phyloP scores from a whole-genome alignment of 805 yeast species.

The Cyberlindnera americana region DNA sequence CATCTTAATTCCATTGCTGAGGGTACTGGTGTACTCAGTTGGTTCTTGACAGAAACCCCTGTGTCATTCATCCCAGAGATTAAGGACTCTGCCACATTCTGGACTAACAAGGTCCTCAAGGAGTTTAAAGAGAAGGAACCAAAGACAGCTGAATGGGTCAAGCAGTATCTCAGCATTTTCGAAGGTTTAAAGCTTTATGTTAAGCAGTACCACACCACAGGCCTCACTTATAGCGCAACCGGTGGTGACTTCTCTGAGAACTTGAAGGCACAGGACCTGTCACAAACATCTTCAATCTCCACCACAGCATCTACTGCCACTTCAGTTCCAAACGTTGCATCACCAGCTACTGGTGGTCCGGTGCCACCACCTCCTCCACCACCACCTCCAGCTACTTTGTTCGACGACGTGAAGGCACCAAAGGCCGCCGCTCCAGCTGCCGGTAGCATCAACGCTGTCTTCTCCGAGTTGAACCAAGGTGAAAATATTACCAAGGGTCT shows the following conservation, averaged over 20 bases:
- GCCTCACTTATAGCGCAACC: constrained; percentile 72
- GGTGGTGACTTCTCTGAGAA: constrained; percentile 58
- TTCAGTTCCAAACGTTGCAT: constrained; percentile 76
- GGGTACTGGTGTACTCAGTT: constrained; percentile 85
- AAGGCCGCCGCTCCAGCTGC: constrained; percentile 26
- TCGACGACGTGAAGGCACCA: constrained; percentile 35
- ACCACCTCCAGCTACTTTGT: constrained; percentile 86
- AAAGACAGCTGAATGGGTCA: constrained; percentile 79
- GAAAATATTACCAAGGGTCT: constrained; percentile 77
- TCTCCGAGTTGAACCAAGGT: constrained; percentile 87
- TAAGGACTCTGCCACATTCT: constrained; percentile 89
- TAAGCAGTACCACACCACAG: constrained; percentile 75
- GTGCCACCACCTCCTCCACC: constrained; percentile 78
- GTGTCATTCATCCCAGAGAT: constrained; percentile 73
- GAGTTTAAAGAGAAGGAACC: constrained; percentile 73
- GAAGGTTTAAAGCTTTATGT: constrained; percentile 70
- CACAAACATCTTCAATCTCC: constrained; percentile 37
- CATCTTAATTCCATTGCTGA: constrained; percentile 83
- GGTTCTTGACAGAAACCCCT: constrained; percentile 81
- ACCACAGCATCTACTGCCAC: constrained; percentile 84
- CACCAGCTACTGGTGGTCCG: constrained; percentile 76
- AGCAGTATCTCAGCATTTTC: constrained; percentile 55
- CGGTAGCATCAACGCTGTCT: constrained; percentile 81
- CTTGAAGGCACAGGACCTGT: constrained; percentile 30
- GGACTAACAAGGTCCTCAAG: constrained; percentile 88